A percentile compares a stretch with the other conserved stretches of the same genome.
Evolutionary conservation across 2,329 filamentous ascomycete genomes (phyloP).

Genomic region (Fusarium ramigenum): DNA sequence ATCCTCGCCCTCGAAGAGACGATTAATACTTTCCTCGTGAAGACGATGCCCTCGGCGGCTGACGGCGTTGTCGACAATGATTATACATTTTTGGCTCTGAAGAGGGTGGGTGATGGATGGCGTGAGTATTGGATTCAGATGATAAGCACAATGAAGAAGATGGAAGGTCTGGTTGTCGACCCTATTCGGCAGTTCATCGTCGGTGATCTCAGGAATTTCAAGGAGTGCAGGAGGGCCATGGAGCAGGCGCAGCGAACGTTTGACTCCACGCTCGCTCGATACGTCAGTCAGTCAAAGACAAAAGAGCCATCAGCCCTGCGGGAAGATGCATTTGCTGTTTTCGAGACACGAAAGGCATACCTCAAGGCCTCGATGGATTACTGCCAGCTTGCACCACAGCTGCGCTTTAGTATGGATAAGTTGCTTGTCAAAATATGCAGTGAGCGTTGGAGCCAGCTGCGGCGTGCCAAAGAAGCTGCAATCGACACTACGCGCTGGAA

Average conservation of each 20-base stretch:
- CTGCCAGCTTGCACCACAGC: slow-evolving; percentile 85
- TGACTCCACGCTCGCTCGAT: slow-evolving; percentile 82
- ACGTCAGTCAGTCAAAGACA: slow-evolving; percentile 85
- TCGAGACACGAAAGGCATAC: slow-evolving; percentile 91
- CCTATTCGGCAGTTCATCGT: slow-evolving; percentile 82
- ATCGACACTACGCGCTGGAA: slow-evolving; percentile 73
- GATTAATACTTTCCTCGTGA: slow-evolving; percentile 79
- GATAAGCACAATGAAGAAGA: slow-evolving; percentile 76
- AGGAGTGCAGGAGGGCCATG: slow-evolving; percentile 79
- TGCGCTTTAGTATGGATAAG: slow-evolving; percentile 85
- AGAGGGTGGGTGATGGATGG: slow-evolving; percentile 84
- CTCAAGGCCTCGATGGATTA: slow-evolving; percentile 94
- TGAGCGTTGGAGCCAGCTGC: slow-evolving; percentile 91
- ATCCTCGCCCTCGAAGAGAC: slow-evolving; percentile 80
- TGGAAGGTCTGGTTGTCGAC: slow-evolving; percentile 81
- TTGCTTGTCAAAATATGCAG: slow-evolving; percentile 84
- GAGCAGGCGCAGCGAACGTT: slow-evolving; percentile 86
- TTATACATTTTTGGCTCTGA: slow-evolving; percentile 88
- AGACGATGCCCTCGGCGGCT: slow-evolving; percentile 79
- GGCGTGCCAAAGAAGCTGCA: slow-evolving; percentile 72
- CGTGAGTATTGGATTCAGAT: slow-evolving; percentile 88
- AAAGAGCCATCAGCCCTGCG: slow-evolving; percentile 92
- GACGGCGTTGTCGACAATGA: slow-evolving; percentile 94
- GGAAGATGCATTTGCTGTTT: slow-evolving; percentile 95
- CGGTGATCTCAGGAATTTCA: slow-evolving; percentile 85